Evolutionary conservation across 345 rosid genomes (phyloP).

Genomic region (Rhodamnia rubescens): DNA sequence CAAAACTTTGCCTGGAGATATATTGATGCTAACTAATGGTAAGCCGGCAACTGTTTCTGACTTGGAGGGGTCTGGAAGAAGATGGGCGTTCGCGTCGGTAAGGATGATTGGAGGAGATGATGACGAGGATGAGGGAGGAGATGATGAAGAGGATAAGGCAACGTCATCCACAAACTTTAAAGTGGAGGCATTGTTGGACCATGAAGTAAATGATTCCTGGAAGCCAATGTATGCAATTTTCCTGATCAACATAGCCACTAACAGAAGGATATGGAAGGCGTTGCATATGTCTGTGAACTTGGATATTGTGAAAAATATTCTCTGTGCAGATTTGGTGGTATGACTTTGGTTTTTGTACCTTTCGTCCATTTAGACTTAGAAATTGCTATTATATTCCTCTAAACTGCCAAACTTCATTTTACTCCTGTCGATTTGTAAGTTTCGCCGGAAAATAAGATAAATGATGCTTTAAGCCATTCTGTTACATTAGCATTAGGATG

Average conservation of each 20-base stretch:
- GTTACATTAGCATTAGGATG: background rate
- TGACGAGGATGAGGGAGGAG: too few species aligned
- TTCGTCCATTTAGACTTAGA: too few species aligned
- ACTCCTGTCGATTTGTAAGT: background rate
- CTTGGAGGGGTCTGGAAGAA: constrained; percentile 13
- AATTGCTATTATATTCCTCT: too few species aligned
- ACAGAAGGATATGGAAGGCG: constrained; percentile 24
- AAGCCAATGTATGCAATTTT: constrained; percentile 15
- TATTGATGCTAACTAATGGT: constrained; percentile 17
- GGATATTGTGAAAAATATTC: constrained; percentile 11
- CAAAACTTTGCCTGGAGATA: constrained; percentile 30
- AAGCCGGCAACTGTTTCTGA: constrained; percentile 27
- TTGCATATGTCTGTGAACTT: constrained; percentile 14
- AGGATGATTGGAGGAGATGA: background rate
- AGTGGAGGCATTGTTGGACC: constrained; percentile 1
- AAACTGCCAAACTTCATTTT: background rate
- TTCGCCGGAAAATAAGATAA: background rate
- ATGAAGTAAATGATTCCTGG: background rate
- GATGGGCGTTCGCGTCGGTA: constrained; percentile 18
- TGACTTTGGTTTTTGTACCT: too few species aligned
- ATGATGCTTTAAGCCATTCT: background rate
- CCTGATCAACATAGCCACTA: constrained; percentile 18
- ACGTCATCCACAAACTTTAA: constrained; percentile 3
- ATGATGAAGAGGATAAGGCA: background rate
- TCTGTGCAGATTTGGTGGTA: constrained; percentile 16